Conservation (phyloP, 1,284 basidiomycete species). For the Apiotrichum siamense region DNA sequence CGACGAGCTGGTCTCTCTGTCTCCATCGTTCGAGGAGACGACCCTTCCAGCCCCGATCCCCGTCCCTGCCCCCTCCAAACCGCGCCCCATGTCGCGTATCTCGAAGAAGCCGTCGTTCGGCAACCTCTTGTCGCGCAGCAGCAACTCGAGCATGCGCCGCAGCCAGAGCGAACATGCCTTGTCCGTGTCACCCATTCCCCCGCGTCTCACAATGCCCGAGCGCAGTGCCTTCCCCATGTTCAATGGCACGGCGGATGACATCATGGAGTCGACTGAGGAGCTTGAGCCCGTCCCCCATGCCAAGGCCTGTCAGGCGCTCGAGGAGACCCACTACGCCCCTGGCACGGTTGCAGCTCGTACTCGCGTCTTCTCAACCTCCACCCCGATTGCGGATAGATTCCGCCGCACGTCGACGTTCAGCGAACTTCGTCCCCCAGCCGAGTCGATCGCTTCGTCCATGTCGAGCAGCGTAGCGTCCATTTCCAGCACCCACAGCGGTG, state of each 20-base stretch:
- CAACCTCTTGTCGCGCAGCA: conserved; percentile 16
- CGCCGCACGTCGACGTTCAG: conserved; percentile 20
- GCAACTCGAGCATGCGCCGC: conserved; percentile 8
- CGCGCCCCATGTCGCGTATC: conserved; percentile 19
- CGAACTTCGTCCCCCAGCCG: conserved; percentile 14
- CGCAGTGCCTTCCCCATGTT: neutral
- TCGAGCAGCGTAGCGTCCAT: conserved; percentile 4
- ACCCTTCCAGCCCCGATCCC: neutral
- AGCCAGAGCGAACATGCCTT: conserved; percentile 23
- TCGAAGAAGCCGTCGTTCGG: conserved; percentile 26
- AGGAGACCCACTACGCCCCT: conserved; percentile 27
- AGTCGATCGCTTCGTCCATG: conserved; percentile 7
- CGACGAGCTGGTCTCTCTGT: conserved; percentile 17
- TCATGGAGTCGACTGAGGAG: conserved; percentile 5
- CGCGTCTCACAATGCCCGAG: conserved; percentile 27
- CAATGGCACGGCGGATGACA: conserved; percentile 4
- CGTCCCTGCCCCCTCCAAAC: conserved; percentile 4
- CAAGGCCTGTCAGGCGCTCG: conserved; percentile 14
- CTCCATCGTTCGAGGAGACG: conserved; percentile 10
- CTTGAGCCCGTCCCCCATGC: neutral
- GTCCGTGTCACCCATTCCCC: conserved; percentile 20
- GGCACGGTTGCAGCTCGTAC: conserved; percentile 34
- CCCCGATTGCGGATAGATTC: conserved; percentile 46
- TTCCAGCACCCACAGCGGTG: neutral
- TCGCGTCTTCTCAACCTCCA: conserved; percentile 22